phyloP scores from a whole-genome alignment of 2,329 filamentous ascomycete genomes.

The Scopulariopsis brevicaulis region DNA sequence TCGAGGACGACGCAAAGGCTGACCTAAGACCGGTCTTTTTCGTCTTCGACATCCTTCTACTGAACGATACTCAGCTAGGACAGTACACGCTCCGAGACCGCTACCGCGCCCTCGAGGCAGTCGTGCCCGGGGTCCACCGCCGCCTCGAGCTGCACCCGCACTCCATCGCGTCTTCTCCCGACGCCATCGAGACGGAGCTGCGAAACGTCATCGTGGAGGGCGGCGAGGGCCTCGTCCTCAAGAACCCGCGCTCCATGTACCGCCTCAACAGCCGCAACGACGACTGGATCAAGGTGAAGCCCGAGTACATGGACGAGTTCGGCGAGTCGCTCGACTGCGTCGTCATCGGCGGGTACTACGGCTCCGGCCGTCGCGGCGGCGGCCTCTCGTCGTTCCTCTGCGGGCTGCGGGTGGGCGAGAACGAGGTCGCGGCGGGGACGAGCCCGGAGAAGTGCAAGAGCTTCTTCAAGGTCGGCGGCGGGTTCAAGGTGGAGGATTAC shows the following conservation, averaged over 20 bases:
- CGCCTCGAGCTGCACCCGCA: conserved; percentile 77
- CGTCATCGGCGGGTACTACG: conserved; percentile 86
- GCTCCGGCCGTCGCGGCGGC: conserved; percentile 75
- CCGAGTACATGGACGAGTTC: conserved; percentile 95
- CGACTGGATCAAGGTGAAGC: conserved; percentile 98
- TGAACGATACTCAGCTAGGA: conserved; percentile 73
- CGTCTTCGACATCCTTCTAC: conserved; percentile 82
- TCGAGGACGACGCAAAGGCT: conserved; percentile 36
- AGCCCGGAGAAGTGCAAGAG: conserved; percentile 71
- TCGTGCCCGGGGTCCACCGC: conserved; percentile 58
- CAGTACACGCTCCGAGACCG: conserved; percentile 76
- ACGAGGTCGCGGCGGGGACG: conserved; percentile 45
- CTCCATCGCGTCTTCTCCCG: conserved; percentile 50
- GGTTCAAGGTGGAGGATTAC: conserved; percentile 78
- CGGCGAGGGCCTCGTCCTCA: conserved; percentile 83
- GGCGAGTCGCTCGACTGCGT: conserved; percentile 87
- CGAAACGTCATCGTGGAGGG: conserved; percentile 76
- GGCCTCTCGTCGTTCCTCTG: conserved; percentile 81
- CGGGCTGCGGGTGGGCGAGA: conserved; percentile 65
- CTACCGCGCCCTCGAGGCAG: conserved; percentile 59
- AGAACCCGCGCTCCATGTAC: conserved; percentile 84
- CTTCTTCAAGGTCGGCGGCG: conserved; percentile 98
- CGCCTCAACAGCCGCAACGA: conserved; percentile 81
- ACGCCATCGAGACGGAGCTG: conserved; percentile 68
- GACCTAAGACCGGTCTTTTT: conserved; percentile 60